Conservation (phyloP, 176 grass and related monocot species). For the Juncus effusus region DNA sequence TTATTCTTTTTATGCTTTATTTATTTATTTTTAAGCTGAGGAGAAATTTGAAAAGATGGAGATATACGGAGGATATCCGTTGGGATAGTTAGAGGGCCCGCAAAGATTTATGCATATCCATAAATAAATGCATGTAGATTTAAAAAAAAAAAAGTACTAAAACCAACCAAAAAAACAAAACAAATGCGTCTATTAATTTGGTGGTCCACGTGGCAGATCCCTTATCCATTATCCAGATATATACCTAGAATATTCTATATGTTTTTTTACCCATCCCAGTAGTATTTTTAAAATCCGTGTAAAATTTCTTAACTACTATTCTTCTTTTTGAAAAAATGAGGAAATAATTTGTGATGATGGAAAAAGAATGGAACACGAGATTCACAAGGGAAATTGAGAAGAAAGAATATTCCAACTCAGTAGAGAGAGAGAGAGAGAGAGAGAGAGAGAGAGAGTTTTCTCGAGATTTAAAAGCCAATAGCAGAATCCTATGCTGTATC, state of each 20-base stretch:
- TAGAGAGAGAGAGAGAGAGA: conserved; percentile 5
- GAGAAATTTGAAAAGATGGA: conserved; percentile 1
- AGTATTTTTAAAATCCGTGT: no score
- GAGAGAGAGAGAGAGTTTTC: conserved; percentile 14
- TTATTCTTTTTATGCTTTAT: not conserved
- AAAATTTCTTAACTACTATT: no score
- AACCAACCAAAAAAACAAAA: not conserved
- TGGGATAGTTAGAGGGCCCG: conserved; percentile 15
- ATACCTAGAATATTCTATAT: conserved; percentile 26
- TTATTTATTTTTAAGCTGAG: not conserved
- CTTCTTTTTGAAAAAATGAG: conserved; percentile 2
- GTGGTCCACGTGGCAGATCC: conserved; percentile 23
- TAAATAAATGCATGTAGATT: conserved; percentile 24
- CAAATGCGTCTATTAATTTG: not conserved
- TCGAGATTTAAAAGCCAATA: conserved; percentile 15
- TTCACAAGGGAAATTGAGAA: not conserved
- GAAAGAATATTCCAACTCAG: conserved; percentile 23
- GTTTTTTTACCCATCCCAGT: not conserved
- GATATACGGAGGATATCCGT: conserved; percentile 19
- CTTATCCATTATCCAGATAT: conserved; percentile 22
- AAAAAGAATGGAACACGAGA: conserved; percentile 5
- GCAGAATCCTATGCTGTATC: conserved; percentile 21
- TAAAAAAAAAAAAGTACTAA: not conserved
- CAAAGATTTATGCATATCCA: conserved; percentile 27
- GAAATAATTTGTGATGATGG: not conserved